A percentile compares a stretch with the other conserved stretches of the same genome.
phyloP scores from a whole-genome alignment of 1,284 basidiomycete species.

The Flammula alnicola region DNA sequence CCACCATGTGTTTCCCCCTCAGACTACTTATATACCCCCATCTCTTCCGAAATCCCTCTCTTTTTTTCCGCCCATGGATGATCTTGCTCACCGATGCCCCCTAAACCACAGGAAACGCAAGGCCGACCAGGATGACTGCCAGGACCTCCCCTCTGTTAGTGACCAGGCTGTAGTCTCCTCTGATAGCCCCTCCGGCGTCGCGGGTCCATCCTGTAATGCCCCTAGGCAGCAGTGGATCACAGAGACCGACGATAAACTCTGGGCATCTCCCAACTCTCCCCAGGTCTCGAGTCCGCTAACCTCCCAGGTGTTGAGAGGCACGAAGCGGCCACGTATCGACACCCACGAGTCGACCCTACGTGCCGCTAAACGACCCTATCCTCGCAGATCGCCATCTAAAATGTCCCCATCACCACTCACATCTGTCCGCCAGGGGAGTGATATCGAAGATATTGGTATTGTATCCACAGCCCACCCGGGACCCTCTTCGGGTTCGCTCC shows the following conservation, averaged over 20 bases:
- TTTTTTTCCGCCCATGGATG: constrained; percentile 51
- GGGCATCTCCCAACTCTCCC: constrained; percentile 38
- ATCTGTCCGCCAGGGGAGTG: constrained; percentile 44
- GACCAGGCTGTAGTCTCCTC: constrained; percentile 24
- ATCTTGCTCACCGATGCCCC: constrained; percentile 50
- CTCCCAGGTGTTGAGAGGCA: constrained; percentile 32
- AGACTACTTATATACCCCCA: constrained; percentile 43
- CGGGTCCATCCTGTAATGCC: constrained; percentile 28
- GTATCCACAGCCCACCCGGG: constrained; percentile 51
- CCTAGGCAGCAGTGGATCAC: constrained; percentile 41
- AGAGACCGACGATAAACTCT: constrained; percentile 25
- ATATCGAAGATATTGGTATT: constrained; percentile 56
- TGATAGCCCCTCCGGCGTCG: constrained; percentile 17
- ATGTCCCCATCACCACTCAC: constrained; percentile 33
- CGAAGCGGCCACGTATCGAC: constrained; percentile 46
- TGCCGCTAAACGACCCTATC: constrained; percentile 3
- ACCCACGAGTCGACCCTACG: constrained; percentile 33
- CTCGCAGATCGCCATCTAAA: constrained; percentile 21
- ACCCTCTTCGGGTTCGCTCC: constrained; percentile 48
- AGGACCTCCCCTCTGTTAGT: constrained; percentile 19
- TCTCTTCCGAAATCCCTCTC: constrained; percentile 28
- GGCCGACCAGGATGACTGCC: constrained; percentile 49
- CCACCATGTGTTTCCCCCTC: constrained; percentile 48
- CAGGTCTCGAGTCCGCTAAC: constrained; percentile 36
- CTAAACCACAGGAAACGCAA: constrained; percentile 64